Evolutionary conservation across 2,329 filamentous ascomycete genomes (phyloP).

Genomic region (Exophiala alcalophila): DNA sequence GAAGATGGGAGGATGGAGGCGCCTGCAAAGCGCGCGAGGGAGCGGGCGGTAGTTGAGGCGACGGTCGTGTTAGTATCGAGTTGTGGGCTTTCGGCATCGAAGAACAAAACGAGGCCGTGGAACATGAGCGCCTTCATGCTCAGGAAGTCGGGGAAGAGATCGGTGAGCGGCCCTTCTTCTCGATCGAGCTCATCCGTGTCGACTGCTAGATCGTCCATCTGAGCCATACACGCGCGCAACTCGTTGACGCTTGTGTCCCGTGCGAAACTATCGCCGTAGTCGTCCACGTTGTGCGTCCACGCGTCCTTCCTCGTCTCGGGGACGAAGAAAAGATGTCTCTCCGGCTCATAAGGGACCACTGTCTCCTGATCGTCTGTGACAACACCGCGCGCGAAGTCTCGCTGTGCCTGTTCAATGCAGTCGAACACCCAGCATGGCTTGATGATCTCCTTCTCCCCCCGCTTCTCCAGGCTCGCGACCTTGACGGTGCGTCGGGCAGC

Average conservation of each 20-base stretch:
- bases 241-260: conserved; percentile 66
- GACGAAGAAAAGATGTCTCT: conserved; percentile 69
- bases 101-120: conserved; percentile 45
- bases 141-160: conserved; percentile 18
- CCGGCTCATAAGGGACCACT: conserved; percentile 63
- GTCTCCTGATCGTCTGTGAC: conserved; percentile 48
- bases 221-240: conserved; percentile 41
- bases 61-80: conserved; percentile 22
- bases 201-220: conserved; percentile 37
- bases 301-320: conserved; percentile 52
- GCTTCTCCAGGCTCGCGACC: conserved; percentile 77
- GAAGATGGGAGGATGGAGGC: conserved; percentile 53
- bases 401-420: conserved; percentile 61
- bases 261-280: conserved; percentile 78
- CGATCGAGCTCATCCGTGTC: conserved; percentile 28
- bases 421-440: conserved; percentile 80
- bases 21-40: conserved; percentile 66
- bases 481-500: conserved; percentile 61
- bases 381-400: conserved; percentile 53
- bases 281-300: conserved; percentile 62
- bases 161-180: too few species aligned
- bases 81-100: conserved; percentile 34
- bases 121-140: conserved; percentile 47
- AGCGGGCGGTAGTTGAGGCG: conserved; percentile 47
- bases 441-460: conserved; percentile 67